Base-by-base conservation (phyloP, 192 early-diverging fungal genomes). In the Coemansia sp. region DNA sequence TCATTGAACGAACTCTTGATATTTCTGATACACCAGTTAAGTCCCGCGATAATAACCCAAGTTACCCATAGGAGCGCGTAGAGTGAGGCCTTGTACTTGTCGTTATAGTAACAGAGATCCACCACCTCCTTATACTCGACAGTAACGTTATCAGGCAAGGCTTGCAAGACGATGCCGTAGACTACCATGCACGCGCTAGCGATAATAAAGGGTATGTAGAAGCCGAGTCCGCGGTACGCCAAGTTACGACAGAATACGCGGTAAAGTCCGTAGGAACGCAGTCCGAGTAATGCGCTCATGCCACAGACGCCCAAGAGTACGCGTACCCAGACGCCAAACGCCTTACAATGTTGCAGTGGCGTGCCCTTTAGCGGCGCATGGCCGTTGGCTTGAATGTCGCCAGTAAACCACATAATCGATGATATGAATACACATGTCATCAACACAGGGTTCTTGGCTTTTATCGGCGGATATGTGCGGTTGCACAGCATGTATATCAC, bases 1-100 rank as follows among this genome's bases (percentile, higher is more conserved):
- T 85, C 83, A 58, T 85, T 85, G 46, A 85, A 85, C 36, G 78
- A 78, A 66, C 75, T 78, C 34, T 77, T 78, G 62, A 85, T 85
- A 20, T 66, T 46, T 41, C 83, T 75, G 49, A 76, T 82, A 16
- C 65, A 64, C 80, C 80, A 82, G 60, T 66, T 73, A 9, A 82
- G 47, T 11, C 47, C 7, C 2, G 69, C 75, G 0, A 85, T 63
- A 2, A 73, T 11, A 4, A 78, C 34, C 75, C 83, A 80, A 0
- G 75, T 72, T 3, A 69, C 47, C 83, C 80, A 82, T 7, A 85
- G 24, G 15, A 80, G 41, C 24, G 67, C 70, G 63, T 80, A 80
- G 24, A 75, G n/a, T 2, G 79, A 70, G 15, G 69, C 75, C 70
- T 78, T 80, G 75, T 71, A 73, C 4, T 68, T 73, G 3, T 24